phyloP scores from a whole-genome alignment of 164 flowering plant genomes.

The Piper longum region DNA sequence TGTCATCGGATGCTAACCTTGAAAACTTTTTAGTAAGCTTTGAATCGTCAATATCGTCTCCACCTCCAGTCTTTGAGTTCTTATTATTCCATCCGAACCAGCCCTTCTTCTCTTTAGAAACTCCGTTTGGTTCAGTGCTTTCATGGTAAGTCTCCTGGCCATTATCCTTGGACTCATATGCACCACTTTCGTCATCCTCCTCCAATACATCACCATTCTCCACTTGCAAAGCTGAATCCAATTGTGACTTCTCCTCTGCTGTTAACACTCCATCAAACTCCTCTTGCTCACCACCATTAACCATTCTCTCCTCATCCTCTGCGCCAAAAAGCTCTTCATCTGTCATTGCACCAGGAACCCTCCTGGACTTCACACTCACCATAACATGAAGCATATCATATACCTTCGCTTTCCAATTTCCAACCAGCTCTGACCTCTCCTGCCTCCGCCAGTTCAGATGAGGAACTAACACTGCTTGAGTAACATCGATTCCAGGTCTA shows the following conservation, averaged over 20 bases:
- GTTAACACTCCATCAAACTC: constrained; percentile 76
- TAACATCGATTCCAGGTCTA: constrained; percentile 98
- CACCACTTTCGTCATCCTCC: constrained; percentile 55
- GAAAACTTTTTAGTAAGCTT: constrained; percentile 62
- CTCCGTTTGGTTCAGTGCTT: constrained; percentile 45
- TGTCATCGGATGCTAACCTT: constrained; percentile 57
- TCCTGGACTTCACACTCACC: constrained; percentile 95
- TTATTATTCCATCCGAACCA: constrained; percentile 92
- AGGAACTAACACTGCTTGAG: constrained; percentile 91
- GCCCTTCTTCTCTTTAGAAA: constrained; percentile 68
- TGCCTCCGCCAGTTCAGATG: constrained; percentile 95
- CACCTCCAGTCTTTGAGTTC: constrained; percentile 31
- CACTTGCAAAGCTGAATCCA: constrained; percentile 77
- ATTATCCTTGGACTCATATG: constrained; percentile 36
- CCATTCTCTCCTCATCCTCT: constrained; percentile 61
- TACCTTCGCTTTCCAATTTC: constrained; percentile 88
- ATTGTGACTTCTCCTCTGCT: constrained; percentile 78
- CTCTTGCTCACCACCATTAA: constrained; percentile 50
- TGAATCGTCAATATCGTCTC: constrained; percentile 43
- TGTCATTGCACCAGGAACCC: constrained; percentile 98
- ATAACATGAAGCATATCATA: constrained; percentile 96
- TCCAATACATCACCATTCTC: constrained; percentile 48
- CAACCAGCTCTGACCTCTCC: constrained; percentile 92
- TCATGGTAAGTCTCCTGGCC: constrained; percentile 28
- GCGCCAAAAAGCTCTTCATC: constrained; percentile 94